phyloP scores from a whole-genome alignment of 257 asterid species.

The Ophiorrhiza pumila region DNA sequence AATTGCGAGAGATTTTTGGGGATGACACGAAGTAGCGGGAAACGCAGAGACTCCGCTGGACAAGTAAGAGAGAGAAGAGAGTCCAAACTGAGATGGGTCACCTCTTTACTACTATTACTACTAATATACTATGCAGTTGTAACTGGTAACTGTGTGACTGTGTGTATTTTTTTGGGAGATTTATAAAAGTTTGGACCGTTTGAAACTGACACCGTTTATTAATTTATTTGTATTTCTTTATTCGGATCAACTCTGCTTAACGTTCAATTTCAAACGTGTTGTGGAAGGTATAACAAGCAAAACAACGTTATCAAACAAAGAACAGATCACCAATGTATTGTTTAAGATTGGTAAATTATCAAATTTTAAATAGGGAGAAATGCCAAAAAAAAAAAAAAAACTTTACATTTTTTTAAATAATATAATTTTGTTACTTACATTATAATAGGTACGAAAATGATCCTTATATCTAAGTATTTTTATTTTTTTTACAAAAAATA shows the following conservation, averaged over 20 bases:
- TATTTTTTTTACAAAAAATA: too few relatives aligned
- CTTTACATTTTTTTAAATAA: too few relatives aligned
- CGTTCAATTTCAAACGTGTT: neutral
- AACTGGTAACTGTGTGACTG: constrained; percentile 11
- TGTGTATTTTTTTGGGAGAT: neutral
- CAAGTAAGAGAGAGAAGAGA: neutral
- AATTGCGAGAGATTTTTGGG: neutral
- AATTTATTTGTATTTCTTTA: neutral
- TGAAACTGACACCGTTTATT: neutral
- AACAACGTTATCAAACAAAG: too few relatives aligned
- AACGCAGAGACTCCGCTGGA: neutral
- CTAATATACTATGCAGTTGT: neutral
- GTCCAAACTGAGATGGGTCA: constrained; percentile 6
- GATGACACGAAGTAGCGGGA: constrained; percentile 18
- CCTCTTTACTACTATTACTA: too few relatives aligned
- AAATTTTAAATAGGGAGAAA: too few relatives aligned
- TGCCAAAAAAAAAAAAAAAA: too few relatives aligned
- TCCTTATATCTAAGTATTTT: too few relatives aligned
- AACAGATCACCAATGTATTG: too few relatives aligned
- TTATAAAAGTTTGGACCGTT: constrained; percentile 13
- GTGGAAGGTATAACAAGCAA: too few relatives aligned
- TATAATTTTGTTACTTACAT: too few relatives aligned
- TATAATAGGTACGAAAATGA: too few relatives aligned
- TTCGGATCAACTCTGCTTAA: neutral
- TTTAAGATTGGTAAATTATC: too few relatives aligned